These are phyloP conservation scores for Areca catechu DNA, from an alignment of 176 grass and related monocot genomes.

Conservation along the genomic window DNA sequence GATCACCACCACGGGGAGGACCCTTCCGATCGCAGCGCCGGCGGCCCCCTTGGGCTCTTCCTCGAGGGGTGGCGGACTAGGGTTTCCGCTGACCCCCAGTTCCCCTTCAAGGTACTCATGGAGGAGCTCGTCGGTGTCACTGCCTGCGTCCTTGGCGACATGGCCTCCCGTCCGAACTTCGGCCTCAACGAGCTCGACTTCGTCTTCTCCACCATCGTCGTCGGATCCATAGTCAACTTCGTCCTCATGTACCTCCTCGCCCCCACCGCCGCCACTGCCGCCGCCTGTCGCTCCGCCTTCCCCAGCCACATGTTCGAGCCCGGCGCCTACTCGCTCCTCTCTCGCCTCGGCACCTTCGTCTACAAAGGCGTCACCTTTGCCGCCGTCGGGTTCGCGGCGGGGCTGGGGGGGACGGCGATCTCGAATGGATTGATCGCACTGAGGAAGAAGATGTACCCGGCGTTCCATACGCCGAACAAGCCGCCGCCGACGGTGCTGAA, in stretches of 20 bases:
- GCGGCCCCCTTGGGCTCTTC: background rate
- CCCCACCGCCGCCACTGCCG: background rate
- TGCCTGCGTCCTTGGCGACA: conserved; percentile 15
- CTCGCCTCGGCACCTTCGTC: conserved; percentile 9
- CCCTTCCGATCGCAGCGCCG: too few relatives aligned
- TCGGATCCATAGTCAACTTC: conserved; percentile 13
- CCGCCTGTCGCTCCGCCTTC: background rate
- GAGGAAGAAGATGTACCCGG: conserved; percentile 7
- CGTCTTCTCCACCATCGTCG: conserved; percentile 13
- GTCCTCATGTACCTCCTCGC: conserved; percentile 18
- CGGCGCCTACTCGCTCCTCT: conserved; percentile 7
- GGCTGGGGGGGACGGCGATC: conserved; percentile 7
- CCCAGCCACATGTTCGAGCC: conserved; percentile 14
- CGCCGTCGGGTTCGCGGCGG: conserved; percentile 9
- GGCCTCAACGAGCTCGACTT: conserved; percentile 16
- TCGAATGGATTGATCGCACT: conserved; percentile 11
- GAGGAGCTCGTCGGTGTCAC: conserved; percentile 13
- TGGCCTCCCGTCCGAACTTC: conserved; percentile 12
- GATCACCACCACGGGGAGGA: conserved; percentile 6
- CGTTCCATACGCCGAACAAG: conserved; percentile 6
- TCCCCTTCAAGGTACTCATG: conserved; percentile 18
- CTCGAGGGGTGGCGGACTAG: conserved; percentile 9
- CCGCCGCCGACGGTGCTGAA: conserved; percentile 9
- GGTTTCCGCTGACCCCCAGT: conserved; percentile 10
- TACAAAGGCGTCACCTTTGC: conserved; percentile 15